A percentile compares a stretch with the other conserved stretches of the same genome.
Conservation (phyloP, 352 stramenopile species). For the Labyrinthula sp. region DNA sequence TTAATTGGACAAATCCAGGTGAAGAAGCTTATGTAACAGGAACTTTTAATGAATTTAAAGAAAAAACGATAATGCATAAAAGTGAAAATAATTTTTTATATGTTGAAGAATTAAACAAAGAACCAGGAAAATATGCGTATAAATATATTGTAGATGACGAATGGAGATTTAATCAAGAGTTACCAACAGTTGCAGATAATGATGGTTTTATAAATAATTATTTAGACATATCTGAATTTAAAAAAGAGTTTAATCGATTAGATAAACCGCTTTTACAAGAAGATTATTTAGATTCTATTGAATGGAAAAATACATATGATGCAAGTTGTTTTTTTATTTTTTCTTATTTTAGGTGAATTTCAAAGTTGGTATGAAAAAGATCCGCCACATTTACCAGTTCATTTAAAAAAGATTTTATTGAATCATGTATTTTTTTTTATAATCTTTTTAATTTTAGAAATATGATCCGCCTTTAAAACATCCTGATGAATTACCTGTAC, state of each 20-base stretch:
- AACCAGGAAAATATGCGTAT: slow-evolving; percentile 97
- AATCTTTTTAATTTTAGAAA: too few relatives aligned
- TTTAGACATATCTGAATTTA: slow-evolving; percentile 95
- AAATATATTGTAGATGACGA: slow-evolving; percentile 99
- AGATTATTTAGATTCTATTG: too few relatives aligned
- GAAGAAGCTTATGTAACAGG: slow-evolving; percentile 89
- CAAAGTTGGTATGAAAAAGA: slow-evolving; percentile 85
- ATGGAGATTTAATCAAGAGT: slow-evolving; percentile 77
- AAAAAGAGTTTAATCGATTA: slow-evolving; percentile 28
- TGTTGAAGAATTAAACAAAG: slow-evolving; percentile 81
- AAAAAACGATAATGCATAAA: slow-evolving; percentile 95
- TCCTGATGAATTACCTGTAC: slow-evolving; percentile 47
- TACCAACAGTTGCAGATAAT: slow-evolving; percentile 90
- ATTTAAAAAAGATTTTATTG: slow-evolving; percentile 96
- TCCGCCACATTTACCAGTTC: slow-evolving; percentile 82
- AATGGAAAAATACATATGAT: too few relatives aligned
- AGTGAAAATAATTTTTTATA: slow-evolving; percentile 99
- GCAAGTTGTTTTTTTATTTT: too few relatives aligned
- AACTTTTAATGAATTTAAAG: slow-evolving; percentile 96
- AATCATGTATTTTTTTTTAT: slow-evolving; percentile 66
- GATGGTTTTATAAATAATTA: slow-evolving; percentile 99
- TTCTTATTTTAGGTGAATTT: too few relatives aligned
- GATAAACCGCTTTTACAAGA: slow-evolving; percentile 30
- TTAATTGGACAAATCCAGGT: slow-evolving; percentile 92
- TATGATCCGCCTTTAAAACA: not conserved